phyloP scores from a whole-genome alignment of 441 rosid genomes.

The Erysimum cheiri region DNA sequence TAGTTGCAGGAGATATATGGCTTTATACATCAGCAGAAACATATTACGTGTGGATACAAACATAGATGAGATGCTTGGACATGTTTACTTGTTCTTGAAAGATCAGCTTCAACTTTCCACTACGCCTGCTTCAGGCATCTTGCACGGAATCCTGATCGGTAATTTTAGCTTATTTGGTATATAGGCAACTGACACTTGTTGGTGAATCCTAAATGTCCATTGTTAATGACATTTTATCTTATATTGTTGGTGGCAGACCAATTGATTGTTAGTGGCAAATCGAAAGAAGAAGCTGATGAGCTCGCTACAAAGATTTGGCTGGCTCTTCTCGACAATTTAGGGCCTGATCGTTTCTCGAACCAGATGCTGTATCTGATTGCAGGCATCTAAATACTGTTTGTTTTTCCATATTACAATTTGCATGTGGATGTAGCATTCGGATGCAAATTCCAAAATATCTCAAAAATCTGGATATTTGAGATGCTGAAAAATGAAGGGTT shows the following conservation, averaged over 20 bases:
- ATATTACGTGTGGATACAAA: conserved; percentile 61
- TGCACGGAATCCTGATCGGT: conserved; percentile 92
- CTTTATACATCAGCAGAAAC: conserved; percentile 70
- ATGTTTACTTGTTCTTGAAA: conserved; percentile 76
- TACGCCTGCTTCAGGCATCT: conserved; percentile 64
- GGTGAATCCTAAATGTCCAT: not conserved
- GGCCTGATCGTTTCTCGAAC: too few species aligned
- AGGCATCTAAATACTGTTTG: too few species aligned
- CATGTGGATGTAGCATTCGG: too few species aligned
- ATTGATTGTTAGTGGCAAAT: conserved; percentile 75
- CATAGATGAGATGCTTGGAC: conserved; percentile 81
- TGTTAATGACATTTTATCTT: conserved; percentile 4
- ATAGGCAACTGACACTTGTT: not conserved
- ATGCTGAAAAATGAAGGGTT: too few species aligned
- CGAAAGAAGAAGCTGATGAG: conserved; percentile 72
- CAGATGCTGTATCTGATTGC: too few species aligned
- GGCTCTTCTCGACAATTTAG: conserved; percentile 81
- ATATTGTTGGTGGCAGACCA: conserved; percentile 64
- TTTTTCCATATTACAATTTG: too few species aligned
- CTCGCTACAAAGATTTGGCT: conserved; percentile 81
- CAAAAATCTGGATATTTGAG: too few species aligned
- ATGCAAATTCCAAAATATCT: too few species aligned
- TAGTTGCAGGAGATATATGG: conserved; percentile 73
- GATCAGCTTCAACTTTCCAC: conserved; percentile 79
- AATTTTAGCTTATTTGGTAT: conserved; percentile 10